Percentiles rank a stretch among this genome's conserved stretches.
Conservation (phyloP, 2,329 filamentous ascomycete species). For the Cyanodermella asteris region DNA sequence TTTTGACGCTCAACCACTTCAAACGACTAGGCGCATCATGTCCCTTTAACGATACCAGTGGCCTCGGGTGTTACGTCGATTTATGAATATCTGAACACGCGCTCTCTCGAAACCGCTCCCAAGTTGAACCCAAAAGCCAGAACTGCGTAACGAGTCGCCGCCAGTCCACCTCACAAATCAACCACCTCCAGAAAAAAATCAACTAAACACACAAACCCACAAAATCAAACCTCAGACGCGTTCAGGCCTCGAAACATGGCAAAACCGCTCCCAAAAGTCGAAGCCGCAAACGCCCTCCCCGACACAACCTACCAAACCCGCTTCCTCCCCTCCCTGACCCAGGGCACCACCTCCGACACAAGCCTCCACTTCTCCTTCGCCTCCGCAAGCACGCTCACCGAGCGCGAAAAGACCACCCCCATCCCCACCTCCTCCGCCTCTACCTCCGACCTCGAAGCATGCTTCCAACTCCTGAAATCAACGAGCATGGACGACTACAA, state of each 20-base stretch:
- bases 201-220: conserved; percentile 1
- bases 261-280: conserved; percentile 10
- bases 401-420: conserved; percentile 12
- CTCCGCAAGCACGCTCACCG: conserved; percentile 7
- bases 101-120: too few relatives aligned
- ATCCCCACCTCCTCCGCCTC: conserved; percentile 13
- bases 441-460: conserved; percentile 22
- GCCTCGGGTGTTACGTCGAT: too few relatives aligned
- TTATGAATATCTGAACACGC: too few relatives aligned
- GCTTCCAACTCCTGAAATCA: conserved; percentile 29
- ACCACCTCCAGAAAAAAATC: background rate
- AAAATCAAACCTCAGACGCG: background rate
- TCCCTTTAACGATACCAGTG: too few relatives aligned
- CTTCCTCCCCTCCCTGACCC: conserved; percentile 14
- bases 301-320: conserved; percentile 16
- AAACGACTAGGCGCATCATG: too few relatives aligned
- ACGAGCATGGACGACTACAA: conserved; percentile 33
- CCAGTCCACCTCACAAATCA: too few relatives aligned
- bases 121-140: too few relatives aligned
- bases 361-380: conserved; percentile 5
- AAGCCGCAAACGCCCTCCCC: conserved; percentile 19
- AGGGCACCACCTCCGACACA: conserved; percentile 5
- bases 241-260: too few relatives aligned
- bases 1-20: too few relatives aligned
- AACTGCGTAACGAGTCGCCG: too few relatives aligned